A percentile compares a stretch with the other conserved stretches of the same genome.
Evolutionary conservation across 2,329 filamentous ascomycete genomes (phyloP).

Genomic region (Phaeosphaeriaceae sp.): DNA sequence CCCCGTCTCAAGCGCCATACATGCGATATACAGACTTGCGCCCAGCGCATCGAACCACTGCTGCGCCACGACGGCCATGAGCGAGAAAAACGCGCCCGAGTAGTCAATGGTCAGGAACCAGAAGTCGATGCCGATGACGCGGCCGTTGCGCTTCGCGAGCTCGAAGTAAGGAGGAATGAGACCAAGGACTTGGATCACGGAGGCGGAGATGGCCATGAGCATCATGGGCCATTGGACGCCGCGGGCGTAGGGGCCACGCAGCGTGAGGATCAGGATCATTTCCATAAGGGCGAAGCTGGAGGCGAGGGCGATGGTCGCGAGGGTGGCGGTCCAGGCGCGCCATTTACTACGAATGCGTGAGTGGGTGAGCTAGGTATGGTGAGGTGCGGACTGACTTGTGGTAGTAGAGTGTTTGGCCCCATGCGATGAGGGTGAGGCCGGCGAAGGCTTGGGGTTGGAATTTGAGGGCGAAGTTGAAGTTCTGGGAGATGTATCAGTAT

Average conservation of each 20-base stretch:
- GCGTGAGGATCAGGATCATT: constrained; percentile 62
- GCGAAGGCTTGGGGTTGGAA: constrained; percentile 63
- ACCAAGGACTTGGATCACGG: constrained; percentile 63
- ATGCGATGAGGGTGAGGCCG: constrained; percentile 57
- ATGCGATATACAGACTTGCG: constrained; percentile 66
- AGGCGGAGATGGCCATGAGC: constrained; percentile 65
- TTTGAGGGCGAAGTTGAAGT: constrained; percentile 63
- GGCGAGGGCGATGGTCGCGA: constrained; percentile 51
- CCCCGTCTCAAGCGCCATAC: constrained; percentile 64
- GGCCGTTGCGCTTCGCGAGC: constrained; percentile 66
- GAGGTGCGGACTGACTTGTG: constrained; percentile 48
- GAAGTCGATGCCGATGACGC: constrained; percentile 67
- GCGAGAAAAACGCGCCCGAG: constrained; percentile 67
- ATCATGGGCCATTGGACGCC: constrained; percentile 63
- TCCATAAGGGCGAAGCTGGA: constrained; percentile 62
- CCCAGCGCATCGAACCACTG: constrained; percentile 68
- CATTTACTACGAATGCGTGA: constrained; percentile 56
- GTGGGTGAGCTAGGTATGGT: constrained; percentile 4
- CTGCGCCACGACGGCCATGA: constrained; percentile 68
- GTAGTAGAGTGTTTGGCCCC: constrained; percentile 62
- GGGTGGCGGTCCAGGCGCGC: constrained; percentile 55
- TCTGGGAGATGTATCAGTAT: constrained; percentile 40
- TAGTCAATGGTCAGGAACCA: constrained; percentile 68
- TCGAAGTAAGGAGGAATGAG: constrained; percentile 68
- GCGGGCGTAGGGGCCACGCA: constrained; percentile 61